phyloP scores from a whole-genome alignment of 2,329 filamentous ascomycete genomes.

The Capronia americana region DNA sequence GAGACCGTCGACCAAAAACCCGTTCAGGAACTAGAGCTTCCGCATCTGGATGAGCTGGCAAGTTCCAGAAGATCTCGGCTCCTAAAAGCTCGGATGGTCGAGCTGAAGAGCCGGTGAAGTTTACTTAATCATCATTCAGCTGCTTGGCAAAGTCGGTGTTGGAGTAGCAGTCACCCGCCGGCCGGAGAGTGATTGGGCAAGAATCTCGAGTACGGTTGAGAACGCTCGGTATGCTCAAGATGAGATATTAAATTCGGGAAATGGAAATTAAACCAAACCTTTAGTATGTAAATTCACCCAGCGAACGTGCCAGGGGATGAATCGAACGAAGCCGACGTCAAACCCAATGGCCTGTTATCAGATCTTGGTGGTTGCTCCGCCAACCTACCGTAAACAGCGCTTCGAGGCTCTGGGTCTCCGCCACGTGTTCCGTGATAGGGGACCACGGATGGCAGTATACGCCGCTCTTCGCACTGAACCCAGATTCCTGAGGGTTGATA shows the following conservation, averaged over 20 bases:
- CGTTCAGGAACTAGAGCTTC: constrained; percentile 13
- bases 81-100: too few species aligned
- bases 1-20: not conserved
- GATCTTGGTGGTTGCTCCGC: not conserved
- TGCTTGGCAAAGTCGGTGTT: not conserved
- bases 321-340: not conserved
- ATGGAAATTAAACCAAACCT: too few species aligned
- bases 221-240: not conserved
- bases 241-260: too few species aligned
- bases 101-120: not conserved
- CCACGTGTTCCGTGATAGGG: not conserved
- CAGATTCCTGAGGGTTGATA: constrained; percentile 16
- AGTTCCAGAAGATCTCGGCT: constrained; percentile 2
- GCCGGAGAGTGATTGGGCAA: not conserved
- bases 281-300: not conserved
- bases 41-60: constrained; percentile 11
- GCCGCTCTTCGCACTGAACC: not conserved
- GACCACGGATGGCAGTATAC: not conserved
- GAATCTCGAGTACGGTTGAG: not conserved
- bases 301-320: not conserved
- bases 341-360: not conserved
- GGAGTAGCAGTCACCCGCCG: not conserved
- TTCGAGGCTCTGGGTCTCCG: not conserved
- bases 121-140: not conserved
- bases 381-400: not conserved